phyloP scores from a whole-genome alignment of 345 rosid genomes.

The Carallia pectinifolia region DNA sequence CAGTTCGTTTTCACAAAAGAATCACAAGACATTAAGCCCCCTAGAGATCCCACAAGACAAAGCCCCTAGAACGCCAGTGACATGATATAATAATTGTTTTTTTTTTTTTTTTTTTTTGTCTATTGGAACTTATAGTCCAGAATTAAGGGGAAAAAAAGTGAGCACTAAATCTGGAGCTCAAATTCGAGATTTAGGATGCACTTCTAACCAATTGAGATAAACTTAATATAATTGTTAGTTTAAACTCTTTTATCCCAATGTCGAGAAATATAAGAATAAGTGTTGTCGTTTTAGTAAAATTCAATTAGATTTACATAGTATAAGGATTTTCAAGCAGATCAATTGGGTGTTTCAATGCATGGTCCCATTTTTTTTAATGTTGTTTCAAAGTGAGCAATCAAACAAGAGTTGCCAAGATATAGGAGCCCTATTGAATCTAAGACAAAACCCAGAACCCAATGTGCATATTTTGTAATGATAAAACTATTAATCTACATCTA shows the following conservation, averaged over 20 bases:
- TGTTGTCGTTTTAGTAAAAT: not conserved
- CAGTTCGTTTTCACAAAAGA: too few relatives aligned
- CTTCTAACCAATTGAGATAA: too few relatives aligned
- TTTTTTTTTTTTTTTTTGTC: too few relatives aligned
- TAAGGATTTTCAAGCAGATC: not conserved
- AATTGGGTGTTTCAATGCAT: conserved; percentile 10
- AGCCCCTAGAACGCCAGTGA: too few relatives aligned
- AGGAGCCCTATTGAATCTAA: not conserved
- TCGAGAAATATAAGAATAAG: conserved; percentile 3
- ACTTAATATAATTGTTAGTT: too few relatives aligned
- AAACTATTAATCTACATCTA: conserved; percentile 1
- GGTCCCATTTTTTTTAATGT: not conserved
- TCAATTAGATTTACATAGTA: not conserved
- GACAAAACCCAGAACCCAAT: conserved; percentile 16
- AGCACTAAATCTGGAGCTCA: too few relatives aligned
- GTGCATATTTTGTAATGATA: conserved; percentile 19
- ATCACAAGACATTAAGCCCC: too few relatives aligned
- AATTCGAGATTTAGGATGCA: too few relatives aligned
- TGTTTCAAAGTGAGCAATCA: not conserved
- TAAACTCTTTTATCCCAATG: not conserved
- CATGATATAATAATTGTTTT: too few relatives aligned
- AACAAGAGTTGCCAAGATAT: conserved; percentile 5
- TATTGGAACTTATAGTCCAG: too few relatives aligned
- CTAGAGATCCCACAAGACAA: too few relatives aligned
- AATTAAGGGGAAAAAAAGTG: too few relatives aligned